These are phyloP conservation scores for Andrographis paniculata DNA, from an alignment of 305 asterid genomes.

Conservation along the genomic window DNA sequence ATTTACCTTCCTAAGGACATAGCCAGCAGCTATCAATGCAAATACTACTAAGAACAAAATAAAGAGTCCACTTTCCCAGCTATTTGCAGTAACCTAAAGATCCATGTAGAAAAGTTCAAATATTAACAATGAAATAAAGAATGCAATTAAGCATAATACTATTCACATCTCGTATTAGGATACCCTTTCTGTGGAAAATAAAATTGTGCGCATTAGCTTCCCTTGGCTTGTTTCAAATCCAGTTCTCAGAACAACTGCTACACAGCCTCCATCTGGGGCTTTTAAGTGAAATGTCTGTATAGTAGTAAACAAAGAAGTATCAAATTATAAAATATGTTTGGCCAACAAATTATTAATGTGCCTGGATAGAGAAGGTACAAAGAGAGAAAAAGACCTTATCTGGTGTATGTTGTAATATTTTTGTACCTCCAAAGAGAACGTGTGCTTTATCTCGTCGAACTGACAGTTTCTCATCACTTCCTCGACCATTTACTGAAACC, in stretches of 20 bases:
- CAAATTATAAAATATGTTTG: slow-evolving; percentile 5
- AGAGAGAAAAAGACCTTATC: slow-evolving; percentile 57
- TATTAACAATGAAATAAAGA: background rate
- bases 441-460: slow-evolving; percentile 79
- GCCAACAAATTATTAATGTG: slow-evolving; percentile 7
- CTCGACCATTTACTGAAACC: slow-evolving; percentile 80
- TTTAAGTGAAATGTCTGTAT: slow-evolving; percentile 70
- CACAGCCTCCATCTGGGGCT: slow-evolving; percentile 97
- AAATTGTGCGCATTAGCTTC: slow-evolving; percentile 94
- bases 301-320: slow-evolving; percentile 15
- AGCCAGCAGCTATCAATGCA: slow-evolving; percentile 95
- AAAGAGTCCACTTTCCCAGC: slow-evolving; percentile 98
- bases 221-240: slow-evolving; percentile 99
- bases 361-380: slow-evolving; percentile 2
- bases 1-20: slow-evolving; percentile 88
- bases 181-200: slow-evolving; percentile 98
- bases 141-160: slow-evolving; percentile 5
- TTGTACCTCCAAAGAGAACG: slow-evolving; percentile 97
- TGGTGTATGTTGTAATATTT: slow-evolving; percentile 86
- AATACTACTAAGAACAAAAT: slow-evolving; percentile 86
- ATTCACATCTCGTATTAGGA: slow-evolving; percentile 15
- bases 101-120: slow-evolving; percentile 1
- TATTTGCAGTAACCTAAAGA: slow-evolving; percentile 89
- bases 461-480: slow-evolving; percentile 68
- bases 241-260: slow-evolving; percentile 93